Percentiles rank a stretch among this genome's conserved stretches.
These are phyloP conservation scores for Arthrobotrys pseudoclavata DNA, from an alignment of 2,329 filamentous ascomycete genomes.

Conservation along the genomic window DNA sequence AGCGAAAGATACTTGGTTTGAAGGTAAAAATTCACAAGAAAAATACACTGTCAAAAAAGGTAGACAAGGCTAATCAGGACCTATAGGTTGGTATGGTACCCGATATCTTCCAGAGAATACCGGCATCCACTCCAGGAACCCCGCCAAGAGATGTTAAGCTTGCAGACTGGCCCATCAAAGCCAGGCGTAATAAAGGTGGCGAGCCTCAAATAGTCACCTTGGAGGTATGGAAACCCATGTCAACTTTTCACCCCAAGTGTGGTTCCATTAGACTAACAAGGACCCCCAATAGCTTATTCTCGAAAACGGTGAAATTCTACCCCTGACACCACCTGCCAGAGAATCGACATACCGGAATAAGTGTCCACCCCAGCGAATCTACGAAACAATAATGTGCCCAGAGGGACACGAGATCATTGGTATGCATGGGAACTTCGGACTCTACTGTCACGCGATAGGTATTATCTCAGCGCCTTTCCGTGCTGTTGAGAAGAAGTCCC, in stretches of 20 bases:
- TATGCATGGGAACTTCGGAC: constrained; percentile 55
- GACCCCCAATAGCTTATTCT: constrained; percentile 25
- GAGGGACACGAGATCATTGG: constrained; percentile 55
- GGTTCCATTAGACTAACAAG: not conserved
- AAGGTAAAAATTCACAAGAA: constrained; percentile 26
- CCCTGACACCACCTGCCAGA: constrained; percentile 39
- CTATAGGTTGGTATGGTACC: constrained; percentile 55
- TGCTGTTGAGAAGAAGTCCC: constrained; percentile 41
- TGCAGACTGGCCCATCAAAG: constrained; percentile 58
- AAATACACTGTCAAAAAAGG: not conserved
- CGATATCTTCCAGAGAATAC: constrained; percentile 45
- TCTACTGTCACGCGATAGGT: constrained; percentile 54
- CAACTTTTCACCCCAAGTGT: not conserved
- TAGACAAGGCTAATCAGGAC: not conserved
- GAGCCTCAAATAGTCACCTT: constrained; percentile 56
- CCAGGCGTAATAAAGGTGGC: constrained; percentile 50
- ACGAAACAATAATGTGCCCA: constrained; percentile 53
- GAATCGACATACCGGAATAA: constrained; percentile 51
- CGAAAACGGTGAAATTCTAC: constrained; percentile 33
- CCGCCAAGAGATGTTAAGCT: constrained; percentile 47
- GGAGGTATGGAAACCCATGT: constrained; percentile 24
- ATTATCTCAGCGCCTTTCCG: constrained; percentile 51
- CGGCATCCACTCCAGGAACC: constrained; percentile 37
- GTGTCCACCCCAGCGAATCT: constrained; percentile 44
- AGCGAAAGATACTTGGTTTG: constrained; percentile 48